phyloP scores from a whole-genome alignment of 768 basidiomycete genomes.

The Rhodotorula babjevae region DNA sequence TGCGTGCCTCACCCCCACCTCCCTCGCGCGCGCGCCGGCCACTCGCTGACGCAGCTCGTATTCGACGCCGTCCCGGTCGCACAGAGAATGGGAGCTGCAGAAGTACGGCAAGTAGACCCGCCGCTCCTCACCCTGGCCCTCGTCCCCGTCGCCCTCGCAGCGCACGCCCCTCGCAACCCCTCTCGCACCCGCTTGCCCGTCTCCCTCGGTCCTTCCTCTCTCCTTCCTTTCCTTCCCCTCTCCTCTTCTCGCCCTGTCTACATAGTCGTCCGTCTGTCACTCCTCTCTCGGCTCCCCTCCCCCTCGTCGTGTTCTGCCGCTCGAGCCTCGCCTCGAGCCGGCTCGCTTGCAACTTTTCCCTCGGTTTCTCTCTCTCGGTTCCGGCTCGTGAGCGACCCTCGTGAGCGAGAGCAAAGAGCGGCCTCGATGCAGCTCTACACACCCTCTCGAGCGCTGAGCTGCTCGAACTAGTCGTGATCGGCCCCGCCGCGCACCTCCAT shows the following conservation, averaged over 20 bases:
- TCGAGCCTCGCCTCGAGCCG: background rate
- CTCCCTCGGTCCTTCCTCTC: too few relatives aligned
- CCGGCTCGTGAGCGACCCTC: too few relatives aligned
- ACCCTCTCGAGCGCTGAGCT: too few relatives aligned
- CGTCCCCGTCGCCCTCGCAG: background rate
- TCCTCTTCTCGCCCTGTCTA: background rate
- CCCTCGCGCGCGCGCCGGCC: too few relatives aligned
- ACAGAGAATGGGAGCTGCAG: constrained; percentile 89
- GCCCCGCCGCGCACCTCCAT: constrained; percentile 55
- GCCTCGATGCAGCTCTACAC: too few relatives aligned
- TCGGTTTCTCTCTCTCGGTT: too few relatives aligned
- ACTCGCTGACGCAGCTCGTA: background rate
- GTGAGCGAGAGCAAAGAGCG: too few relatives aligned
- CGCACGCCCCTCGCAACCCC: too few relatives aligned
- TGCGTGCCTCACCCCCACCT: constrained; percentile 1
- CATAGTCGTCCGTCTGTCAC: background rate
- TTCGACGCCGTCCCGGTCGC: too few relatives aligned
- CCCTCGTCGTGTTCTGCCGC: background rate
- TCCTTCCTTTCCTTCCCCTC: too few relatives aligned
- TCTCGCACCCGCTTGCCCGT: background rate
- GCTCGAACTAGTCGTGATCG: too few relatives aligned
- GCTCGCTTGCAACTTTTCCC: background rate
- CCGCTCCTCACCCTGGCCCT: background rate
- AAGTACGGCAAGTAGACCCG: constrained; percentile 56
- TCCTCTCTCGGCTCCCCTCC: background rate